phyloP scores from a whole-genome alignment of 75 land plant genomes.

The Cunninghamia lanceolata region DNA sequence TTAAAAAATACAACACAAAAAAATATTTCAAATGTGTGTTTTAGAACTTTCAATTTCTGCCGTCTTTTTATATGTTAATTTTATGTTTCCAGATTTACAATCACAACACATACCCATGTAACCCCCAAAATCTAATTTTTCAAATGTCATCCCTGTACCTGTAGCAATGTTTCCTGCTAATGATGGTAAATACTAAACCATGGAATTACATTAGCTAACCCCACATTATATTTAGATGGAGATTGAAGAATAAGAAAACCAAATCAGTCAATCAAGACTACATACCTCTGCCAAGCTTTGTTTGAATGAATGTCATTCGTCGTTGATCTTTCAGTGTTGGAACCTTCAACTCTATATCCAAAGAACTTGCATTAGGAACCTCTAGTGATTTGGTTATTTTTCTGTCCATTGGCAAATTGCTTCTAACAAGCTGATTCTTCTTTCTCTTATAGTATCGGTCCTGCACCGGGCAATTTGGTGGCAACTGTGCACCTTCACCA shows the following conservation, averaged over 20 bases:
- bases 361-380: slow-evolving; percentile 4
- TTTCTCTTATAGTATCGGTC: slow-evolving; percentile 72
- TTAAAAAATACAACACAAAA: not conserved
- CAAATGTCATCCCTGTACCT: not conserved
- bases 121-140: not conserved
- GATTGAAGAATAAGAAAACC: not conserved
- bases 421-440: slow-evolving; percentile 76
- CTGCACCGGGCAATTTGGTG: slow-evolving; percentile 6
- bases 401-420: slow-evolving; percentile 20
- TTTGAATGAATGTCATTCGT: slow-evolving; percentile 5
- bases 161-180: not conserved
- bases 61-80: not conserved
- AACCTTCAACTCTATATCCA: slow-evolving; percentile 6
- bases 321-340: not conserved
- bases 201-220: not conserved
- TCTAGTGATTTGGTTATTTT: slow-evolving; percentile 8
- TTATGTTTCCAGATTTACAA: not conserved
- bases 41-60: not conserved
- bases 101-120: not conserved
- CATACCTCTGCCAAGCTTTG: slow-evolving; percentile 40
- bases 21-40: not conserved
- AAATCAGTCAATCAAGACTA: not conserved
- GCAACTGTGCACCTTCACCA: slow-evolving; percentile 7
- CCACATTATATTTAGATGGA: not conserved
- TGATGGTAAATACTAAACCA: not conserved